Percentiles rank a stretch among this genome's conserved stretches.
phyloP scores from a whole-genome alignment of 306 rosid genomes.

The Benincasa hispida region DNA sequence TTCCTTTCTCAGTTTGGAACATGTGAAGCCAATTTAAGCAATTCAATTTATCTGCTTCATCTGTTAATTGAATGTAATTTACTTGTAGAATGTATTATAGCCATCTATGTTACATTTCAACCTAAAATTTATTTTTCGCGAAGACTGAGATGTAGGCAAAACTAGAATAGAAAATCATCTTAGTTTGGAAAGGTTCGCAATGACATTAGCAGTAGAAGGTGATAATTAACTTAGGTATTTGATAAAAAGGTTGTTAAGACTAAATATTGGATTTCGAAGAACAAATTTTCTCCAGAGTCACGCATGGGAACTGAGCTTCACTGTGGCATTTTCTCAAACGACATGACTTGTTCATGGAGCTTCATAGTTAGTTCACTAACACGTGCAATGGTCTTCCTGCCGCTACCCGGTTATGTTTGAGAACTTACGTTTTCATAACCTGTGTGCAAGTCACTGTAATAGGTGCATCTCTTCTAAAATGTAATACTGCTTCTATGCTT shows the following conservation, averaged over 20 bases:
- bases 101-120: not conserved
- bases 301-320: not conserved
- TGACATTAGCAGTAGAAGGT: not conserved
- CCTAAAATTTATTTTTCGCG: not conserved
- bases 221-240: not conserved
- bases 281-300: not conserved
- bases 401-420: not conserved
- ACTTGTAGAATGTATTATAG: not conserved
- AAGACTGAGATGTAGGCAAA: not conserved
- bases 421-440: not conserved
- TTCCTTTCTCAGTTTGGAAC: not conserved
- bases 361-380: not conserved
- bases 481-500: not conserved
- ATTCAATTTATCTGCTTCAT: not conserved
- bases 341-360: not conserved
- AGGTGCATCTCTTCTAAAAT: not conserved
- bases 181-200: not conserved
- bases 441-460: not conserved
- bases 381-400: not conserved
- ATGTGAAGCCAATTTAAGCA: not conserved
- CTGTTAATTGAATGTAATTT: not conserved
- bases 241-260: not conserved
- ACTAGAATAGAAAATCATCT: not conserved
- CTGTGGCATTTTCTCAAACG: not conserved
- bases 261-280: constrained; percentile 1